A percentile compares a stretch with the other conserved stretches of the same genome.
Evolutionary conservation across 305 asterid genomes (phyloP).

Genomic region (Andrographis paniculata): DNA sequence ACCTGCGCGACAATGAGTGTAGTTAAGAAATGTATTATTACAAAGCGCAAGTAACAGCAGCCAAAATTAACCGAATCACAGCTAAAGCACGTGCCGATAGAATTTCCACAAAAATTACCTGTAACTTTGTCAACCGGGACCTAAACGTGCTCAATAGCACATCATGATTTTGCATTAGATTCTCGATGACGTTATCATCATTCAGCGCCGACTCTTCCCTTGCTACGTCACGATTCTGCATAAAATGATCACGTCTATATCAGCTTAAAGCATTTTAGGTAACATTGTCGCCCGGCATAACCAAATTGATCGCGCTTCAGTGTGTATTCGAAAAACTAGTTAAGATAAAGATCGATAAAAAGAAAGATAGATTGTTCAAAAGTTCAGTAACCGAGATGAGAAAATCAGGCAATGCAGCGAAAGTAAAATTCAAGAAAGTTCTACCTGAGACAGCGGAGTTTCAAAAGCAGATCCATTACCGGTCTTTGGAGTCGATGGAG

Average conservation of each 20-base stretch:
- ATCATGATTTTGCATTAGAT: conserved; percentile 73
- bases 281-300: no score
- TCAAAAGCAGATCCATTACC: conserved; percentile 26
- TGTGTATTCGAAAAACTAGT: no score
- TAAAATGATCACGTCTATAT: background rate
- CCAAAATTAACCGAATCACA: background rate
- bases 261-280: no score
- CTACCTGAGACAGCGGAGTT: conserved; percentile 6
- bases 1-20: conserved; percentile 46
- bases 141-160: conserved; percentile 58
- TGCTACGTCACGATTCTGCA: conserved; percentile 26
- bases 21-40: no score
- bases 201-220: conserved; percentile 31
- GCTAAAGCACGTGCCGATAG: no score
- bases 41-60: no score
- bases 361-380: background rate
- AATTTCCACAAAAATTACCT: conserved; percentile 48
- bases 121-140: conserved; percentile 88
- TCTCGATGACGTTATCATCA: conserved; percentile 42
- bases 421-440: background rate
- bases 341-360: no score
- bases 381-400: background rate
- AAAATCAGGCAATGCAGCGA: background rate
- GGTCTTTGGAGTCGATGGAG: conserved; percentile 15
- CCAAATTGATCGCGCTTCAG: no score